Conservation (phyloP, 768 basidiomycete genomes). For the Lactarius trivialis region DNA sequence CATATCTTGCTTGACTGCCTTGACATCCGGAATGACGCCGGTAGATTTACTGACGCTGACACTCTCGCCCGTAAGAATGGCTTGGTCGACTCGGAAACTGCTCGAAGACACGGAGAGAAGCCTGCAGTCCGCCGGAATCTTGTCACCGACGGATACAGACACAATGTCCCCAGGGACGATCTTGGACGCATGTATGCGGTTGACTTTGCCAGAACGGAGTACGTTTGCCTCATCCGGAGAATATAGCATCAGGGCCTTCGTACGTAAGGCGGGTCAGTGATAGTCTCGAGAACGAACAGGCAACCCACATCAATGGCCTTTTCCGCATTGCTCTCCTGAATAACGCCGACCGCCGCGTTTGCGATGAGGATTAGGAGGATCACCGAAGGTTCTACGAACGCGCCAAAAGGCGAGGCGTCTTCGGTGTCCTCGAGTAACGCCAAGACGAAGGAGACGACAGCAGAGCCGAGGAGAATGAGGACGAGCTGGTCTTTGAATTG, state of each 20-base stretch:
- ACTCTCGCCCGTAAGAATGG: conserved; percentile 93
- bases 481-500: conserved; percentile 99
- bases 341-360: conserved; percentile 95
- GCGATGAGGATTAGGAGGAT: conserved; percentile 94
- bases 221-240: conserved; percentile 96
- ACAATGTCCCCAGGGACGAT: conserved; percentile 96
- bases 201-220: conserved; percentile 60
- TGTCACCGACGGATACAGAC: conserved; percentile 87
- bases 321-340: conserved; percentile 95
- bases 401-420: conserved; percentile 61
- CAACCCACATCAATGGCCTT: conserved; percentile 87
- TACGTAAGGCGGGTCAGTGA: background rate
- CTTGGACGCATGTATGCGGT: conserved; percentile 75
- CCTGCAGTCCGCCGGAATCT: conserved; percentile 91
- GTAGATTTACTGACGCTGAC: conserved; percentile 78
- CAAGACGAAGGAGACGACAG: conserved; percentile 87
- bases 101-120: conserved; percentile 85
- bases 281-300: background rate
- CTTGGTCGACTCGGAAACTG: conserved; percentile 93
- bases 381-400: conserved; percentile 92
- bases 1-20: conserved; percentile 98
- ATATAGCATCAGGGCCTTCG: conserved; percentile 90
- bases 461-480: conserved; percentile 90
- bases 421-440: conserved; percentile 79
- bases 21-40: conserved; percentile 58